phyloP scores from a whole-genome alignment of 2,329 filamentous ascomycete genomes.

The Ophiostoma montium region DNA sequence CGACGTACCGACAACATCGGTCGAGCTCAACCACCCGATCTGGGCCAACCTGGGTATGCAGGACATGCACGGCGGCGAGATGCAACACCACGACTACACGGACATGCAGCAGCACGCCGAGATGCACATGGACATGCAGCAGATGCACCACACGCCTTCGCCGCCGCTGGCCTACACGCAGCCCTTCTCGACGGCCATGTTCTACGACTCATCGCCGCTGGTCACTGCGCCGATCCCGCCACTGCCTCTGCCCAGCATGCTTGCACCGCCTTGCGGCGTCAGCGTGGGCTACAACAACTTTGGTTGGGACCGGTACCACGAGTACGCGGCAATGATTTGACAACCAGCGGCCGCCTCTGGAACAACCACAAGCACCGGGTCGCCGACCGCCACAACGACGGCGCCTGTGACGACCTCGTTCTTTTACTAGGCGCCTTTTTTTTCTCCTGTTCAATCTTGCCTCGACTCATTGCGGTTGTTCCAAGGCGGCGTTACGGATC shows the following conservation, averaged over 20 bases:
- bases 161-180: conserved; percentile 68
- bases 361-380: conserved; percentile 21
- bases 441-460: background rate
- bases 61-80: conserved; percentile 39
- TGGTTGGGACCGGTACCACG: conserved; percentile 75
- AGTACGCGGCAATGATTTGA: conserved; percentile 82
- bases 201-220: conserved; percentile 61
- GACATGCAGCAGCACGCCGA: background rate
- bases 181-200: conserved; percentile 61
- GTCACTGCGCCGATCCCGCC: conserved; percentile 60
- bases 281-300: conserved; percentile 64
- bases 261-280: conserved; percentile 73
- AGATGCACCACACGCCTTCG: conserved; percentile 55
- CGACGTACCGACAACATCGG: conserved; percentile 48
- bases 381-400: conserved; percentile 28
- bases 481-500: conserved; percentile 11
- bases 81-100: too few relatives aligned
- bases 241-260: conserved; percentile 73
- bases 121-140: conserved; percentile 2
- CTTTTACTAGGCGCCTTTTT: background rate
- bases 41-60: conserved; percentile 57
- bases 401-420: conserved; percentile 9
- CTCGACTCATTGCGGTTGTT: conserved; percentile 7
- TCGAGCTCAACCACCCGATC: conserved; percentile 53
- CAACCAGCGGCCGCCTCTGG: conserved; percentile 38